Conservation (phyloP, 148 eudicot species). For the Persicaria maculosa region DNA sequence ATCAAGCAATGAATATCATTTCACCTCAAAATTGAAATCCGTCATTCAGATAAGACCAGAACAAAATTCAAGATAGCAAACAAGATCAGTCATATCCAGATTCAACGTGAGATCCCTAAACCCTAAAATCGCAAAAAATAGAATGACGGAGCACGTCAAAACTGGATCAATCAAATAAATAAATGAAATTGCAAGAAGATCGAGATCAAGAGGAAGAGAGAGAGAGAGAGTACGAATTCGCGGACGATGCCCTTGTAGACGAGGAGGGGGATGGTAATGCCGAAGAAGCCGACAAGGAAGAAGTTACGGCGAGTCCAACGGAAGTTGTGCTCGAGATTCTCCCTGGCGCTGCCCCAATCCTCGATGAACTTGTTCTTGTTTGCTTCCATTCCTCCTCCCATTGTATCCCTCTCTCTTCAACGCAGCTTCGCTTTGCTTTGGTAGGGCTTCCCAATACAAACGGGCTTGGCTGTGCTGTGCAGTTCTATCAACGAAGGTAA, state of each 20-base stretch:
- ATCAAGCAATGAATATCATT: not conserved
- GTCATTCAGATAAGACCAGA: not conserved
- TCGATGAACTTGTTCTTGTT: slow-evolving; percentile 87
- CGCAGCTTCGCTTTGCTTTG: not conserved
- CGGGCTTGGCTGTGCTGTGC: not conserved
- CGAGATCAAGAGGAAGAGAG: slow-evolving; percentile 10
- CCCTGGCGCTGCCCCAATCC: slow-evolving; percentile 79
- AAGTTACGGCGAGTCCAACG: slow-evolving; percentile 95
- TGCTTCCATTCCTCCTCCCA: slow-evolving; percentile 98
- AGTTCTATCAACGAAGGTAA: too few species aligned
- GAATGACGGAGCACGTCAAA: not conserved
- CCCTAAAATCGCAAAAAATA: not conserved
- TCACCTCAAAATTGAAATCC: not conserved
- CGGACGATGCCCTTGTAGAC: slow-evolving; percentile 92
- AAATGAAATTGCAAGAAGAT: not conserved
- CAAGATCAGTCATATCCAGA: not conserved
- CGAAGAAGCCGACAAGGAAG: slow-evolving; percentile 79
- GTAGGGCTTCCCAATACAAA: not conserved
- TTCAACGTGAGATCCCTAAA: not conserved
- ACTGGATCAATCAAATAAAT: not conserved
- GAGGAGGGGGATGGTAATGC: slow-evolving; percentile 68
- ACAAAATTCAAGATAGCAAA: not conserved
- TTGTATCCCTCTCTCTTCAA: slow-evolving; percentile 21
- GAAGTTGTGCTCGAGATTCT: slow-evolving; percentile 84
- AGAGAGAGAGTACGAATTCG: slow-evolving; percentile 54